Conservation (phyloP, 306 rosid genomes). For the Vachellia pachyceras region DNA sequence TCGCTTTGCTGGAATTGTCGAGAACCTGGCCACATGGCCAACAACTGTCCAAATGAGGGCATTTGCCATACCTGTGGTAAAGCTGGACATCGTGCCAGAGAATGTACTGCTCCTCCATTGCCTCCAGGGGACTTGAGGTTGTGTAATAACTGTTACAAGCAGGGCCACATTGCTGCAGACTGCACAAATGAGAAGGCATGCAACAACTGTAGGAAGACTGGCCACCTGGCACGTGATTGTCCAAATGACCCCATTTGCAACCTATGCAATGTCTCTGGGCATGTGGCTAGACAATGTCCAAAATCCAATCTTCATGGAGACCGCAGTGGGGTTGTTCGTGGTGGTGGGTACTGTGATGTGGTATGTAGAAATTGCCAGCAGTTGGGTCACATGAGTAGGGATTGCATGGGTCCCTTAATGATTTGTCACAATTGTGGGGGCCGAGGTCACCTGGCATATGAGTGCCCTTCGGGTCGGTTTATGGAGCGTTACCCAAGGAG, state of each 20-base stretch:
- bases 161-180: slow-evolving; percentile 95
- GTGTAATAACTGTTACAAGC: slow-evolving; percentile 98
- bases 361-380: slow-evolving; percentile 95
- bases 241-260: slow-evolving; percentile 94
- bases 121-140: slow-evolving; percentile 93
- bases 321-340: slow-evolving; percentile 53
- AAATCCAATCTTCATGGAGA: slow-evolving; percentile 68
- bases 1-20: slow-evolving; percentile 98
- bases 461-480: slow-evolving; percentile 95
- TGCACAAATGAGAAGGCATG: slow-evolving; percentile 99
- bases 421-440: slow-evolving; percentile 98
- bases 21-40: slow-evolving; percentile 98
- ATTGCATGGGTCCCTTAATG: slow-evolving; percentile 96
- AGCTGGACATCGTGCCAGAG: slow-evolving; percentile 95
- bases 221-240: slow-evolving; percentile 98
- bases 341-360: slow-evolving; percentile 68
- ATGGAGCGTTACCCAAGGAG: slow-evolving; percentile 93
- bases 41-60: slow-evolving; percentile 90
- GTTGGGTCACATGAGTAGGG: slow-evolving; percentile 95
- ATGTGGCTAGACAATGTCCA: slow-evolving; percentile 90
- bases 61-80: slow-evolving; percentile 98
- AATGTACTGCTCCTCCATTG: slow-evolving; percentile 81
- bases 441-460: slow-evolving; percentile 93
- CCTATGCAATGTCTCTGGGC: slow-evolving; percentile 94
- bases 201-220: slow-evolving; percentile 96